Conservation (phyloP, 1,284 basidiomycete species). For the Malassezia brasiliensis region DNA sequence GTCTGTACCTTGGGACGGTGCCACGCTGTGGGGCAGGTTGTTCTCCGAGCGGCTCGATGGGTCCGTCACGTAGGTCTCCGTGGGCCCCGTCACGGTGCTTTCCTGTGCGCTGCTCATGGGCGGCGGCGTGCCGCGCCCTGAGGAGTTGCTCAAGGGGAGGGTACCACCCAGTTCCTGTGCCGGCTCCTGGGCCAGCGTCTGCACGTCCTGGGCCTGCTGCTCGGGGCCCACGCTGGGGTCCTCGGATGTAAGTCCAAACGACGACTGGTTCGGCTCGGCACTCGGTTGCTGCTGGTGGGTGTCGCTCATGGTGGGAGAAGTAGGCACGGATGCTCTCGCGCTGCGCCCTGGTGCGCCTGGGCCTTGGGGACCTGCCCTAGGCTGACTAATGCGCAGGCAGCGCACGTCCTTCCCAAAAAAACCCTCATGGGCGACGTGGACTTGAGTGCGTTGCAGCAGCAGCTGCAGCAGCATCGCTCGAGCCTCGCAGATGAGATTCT, state of each 20-base stretch:
- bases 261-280: not conserved
- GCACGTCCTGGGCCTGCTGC: not conserved
- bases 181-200: not conserved
- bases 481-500: conserved; percentile 36
- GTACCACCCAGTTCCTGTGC: not conserved
- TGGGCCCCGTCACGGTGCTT: no score
- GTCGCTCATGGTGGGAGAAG: no score
- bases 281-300: not conserved
- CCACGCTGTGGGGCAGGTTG: no score
- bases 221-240: not conserved
- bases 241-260: not conserved
- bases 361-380: no score
- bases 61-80: no score
- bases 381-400: not conserved
- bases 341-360: no score
- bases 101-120: no score
- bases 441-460: conserved; percentile 31
- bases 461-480: conserved; percentile 35
- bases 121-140: not conserved
- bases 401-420: no score
- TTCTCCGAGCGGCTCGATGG: no score
- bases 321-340: no score
- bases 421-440: conserved; percentile 18
- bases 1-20: no score
- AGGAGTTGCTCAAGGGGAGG: not conserved